phyloP scores from a whole-genome alignment of 2,329 filamentous ascomycete genomes.

The Talaromyces funiculosus region DNA sequence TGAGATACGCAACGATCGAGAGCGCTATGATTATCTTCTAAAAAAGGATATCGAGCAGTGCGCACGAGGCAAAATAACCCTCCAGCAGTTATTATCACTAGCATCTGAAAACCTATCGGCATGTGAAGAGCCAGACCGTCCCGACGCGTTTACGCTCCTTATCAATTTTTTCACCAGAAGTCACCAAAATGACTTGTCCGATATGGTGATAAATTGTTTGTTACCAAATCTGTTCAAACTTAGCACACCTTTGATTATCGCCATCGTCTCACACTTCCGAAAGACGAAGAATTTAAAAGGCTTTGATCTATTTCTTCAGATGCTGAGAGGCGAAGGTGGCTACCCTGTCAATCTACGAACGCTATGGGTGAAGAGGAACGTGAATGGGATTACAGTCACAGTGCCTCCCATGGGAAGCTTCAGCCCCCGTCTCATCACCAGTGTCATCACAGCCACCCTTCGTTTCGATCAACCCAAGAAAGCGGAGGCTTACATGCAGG shows the following conservation, averaged over 20 bases:
- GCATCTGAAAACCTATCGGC: slow-evolving; percentile 32
- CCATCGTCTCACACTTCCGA: slow-evolving; percentile 34
- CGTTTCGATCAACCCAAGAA: slow-evolving; percentile 37
- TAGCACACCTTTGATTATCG: slow-evolving; percentile 30
- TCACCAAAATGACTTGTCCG: slow-evolving; percentile 36
- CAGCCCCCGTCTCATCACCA: slow-evolving; percentile 30
- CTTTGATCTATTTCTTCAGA: slow-evolving; percentile 37
- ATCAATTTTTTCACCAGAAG: slow-evolving; percentile 34
- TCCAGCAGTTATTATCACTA: slow-evolving; percentile 32
- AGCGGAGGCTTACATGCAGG: slow-evolving; percentile 37
- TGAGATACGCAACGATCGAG: slow-evolving; percentile 20
- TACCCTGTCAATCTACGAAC: slow-evolving; percentile 31
- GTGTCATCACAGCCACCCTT: slow-evolving; percentile 34
- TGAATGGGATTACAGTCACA: slow-evolving; percentile 34
- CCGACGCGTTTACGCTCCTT: slow-evolving; percentile 28
- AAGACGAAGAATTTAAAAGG: slow-evolving; percentile 37
- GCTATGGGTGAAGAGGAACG: slow-evolving; percentile 21
- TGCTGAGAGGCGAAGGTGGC: slow-evolving; percentile 29
- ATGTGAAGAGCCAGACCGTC: slow-evolving; percentile 33
- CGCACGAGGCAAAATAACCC: slow-evolving; percentile 24
- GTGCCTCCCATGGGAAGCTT: slow-evolving; percentile 30
- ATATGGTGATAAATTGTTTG: slow-evolving; percentile 33
- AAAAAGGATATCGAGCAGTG: slow-evolving; percentile 26
- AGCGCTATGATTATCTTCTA: slow-evolving; percentile 26
- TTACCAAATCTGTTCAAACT: slow-evolving; percentile 35